Base-by-base conservation (phyloP, 2,329 filamentous ascomycete genomes). In the Penicillium sp. region DNA sequence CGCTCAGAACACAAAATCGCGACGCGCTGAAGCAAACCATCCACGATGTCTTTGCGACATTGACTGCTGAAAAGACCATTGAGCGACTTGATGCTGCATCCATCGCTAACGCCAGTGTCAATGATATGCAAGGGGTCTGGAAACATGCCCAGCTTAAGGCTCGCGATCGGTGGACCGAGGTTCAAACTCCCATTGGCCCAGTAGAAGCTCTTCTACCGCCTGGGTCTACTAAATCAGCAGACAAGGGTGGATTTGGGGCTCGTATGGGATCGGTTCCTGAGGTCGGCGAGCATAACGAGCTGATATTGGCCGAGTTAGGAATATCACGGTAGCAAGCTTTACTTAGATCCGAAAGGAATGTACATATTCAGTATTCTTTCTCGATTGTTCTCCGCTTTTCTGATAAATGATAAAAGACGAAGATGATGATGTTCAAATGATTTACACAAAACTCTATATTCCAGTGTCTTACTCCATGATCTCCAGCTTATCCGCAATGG, bases 401-500 rank as follows among this genome's bases (percentile, higher is more conserved):
- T 33, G 31, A 33, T 4, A 16, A 16, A 16, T 33, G 31, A 33
- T 4, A 16, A 16, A 16, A 16, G 2, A 14, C 14, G 5, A 33
- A 16, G 13, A 5, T 39, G 13, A 42, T 13, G 3, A 47, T 47
- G 10, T 10, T 13, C 27, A 46, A 26, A 47, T 29, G 44, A n/a
- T n/a, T 45, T 45, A 31, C 26, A 47, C 26, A 14, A 9, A n/a
- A 16, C 21, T 51, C 37, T 27, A n/a, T 16, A 42, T 22, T 27
- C 22, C 7, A 44, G 16, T 27, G n/a, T 58, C 39, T 56, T 64
- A 73, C 52, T 76, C 78, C 78, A 84, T 83, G 2, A 74, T 75
- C 63, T 81, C 80, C 45, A 90, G 54, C 27, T 85, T 72, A 33
- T 85, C 78, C 0, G 85, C 85, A 44, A 91, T 82, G 4, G 74